phyloP scores from a whole-genome alignment of 176 grass and related monocot genomes.

The Musa beccarii region DNA sequence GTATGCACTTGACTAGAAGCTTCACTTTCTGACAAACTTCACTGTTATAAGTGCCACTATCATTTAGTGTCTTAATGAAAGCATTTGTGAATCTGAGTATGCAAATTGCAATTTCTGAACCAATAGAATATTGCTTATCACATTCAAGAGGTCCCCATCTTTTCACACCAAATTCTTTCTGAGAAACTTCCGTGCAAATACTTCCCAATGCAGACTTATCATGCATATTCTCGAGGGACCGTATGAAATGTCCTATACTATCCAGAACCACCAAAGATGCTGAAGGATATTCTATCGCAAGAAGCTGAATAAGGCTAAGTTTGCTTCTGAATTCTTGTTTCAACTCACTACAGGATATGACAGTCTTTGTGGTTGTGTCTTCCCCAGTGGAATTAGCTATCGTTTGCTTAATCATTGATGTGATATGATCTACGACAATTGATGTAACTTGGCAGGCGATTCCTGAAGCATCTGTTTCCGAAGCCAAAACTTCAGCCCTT shows the following conservation, averaged over 20 bases:
- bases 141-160: slow-evolving; percentile 7
- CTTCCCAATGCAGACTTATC: slow-evolving; percentile 17
- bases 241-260: slow-evolving; percentile 39
- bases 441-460: slow-evolving; percentile 32
- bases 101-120: slow-evolving; percentile 28
- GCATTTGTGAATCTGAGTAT: slow-evolving; percentile 48
- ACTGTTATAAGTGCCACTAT: slow-evolving; percentile 16
- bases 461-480: slow-evolving; percentile 26
- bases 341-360: slow-evolving; percentile 22
- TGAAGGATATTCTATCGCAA: slow-evolving; percentile 51
- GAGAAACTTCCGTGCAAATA: slow-evolving; percentile 15
- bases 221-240: slow-evolving; percentile 35
- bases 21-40: slow-evolving; percentile 38
- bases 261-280: slow-evolving; percentile 41
- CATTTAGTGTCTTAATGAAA: slow-evolving; percentile 40
- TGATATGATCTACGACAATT: slow-evolving; percentile 32
- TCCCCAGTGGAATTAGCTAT: slow-evolving; percentile 13
- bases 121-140: slow-evolving; percentile 5
- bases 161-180: slow-evolving; percentile 13
- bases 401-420: slow-evolving; percentile 33
- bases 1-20: slow-evolving; percentile 36
- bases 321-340: slow-evolving; percentile 27
- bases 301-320: slow-evolving; percentile 44
- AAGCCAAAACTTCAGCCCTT: slow-evolving; percentile 17
- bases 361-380: slow-evolving; percentile 8